Conservation (phyloP, 2,329 filamentous ascomycete species). For the Mycosphaerella arachidis region DNA sequence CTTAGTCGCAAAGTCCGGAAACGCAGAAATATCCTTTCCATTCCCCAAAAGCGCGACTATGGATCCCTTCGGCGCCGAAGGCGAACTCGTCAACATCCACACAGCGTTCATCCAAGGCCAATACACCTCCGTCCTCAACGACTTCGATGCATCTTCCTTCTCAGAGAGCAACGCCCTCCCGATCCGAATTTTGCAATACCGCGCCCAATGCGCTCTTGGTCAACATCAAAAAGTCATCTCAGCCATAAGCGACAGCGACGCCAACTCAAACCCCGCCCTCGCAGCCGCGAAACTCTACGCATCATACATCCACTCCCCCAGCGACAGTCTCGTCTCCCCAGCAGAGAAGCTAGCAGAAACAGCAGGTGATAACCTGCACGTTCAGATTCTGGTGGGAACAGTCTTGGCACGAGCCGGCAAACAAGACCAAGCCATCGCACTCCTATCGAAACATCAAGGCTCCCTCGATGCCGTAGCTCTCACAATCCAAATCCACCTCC, state of each 20-base stretch:
- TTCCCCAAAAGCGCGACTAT: constrained; percentile 32
- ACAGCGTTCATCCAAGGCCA: constrained; percentile 70
- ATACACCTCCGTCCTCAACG: constrained; percentile 71
- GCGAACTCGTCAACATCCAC: constrained; percentile 64
- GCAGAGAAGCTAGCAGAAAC: constrained; percentile 66
- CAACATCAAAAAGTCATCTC: constrained; percentile 69
- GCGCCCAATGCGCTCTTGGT: constrained; percentile 77
- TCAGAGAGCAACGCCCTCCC: constrained; percentile 72
- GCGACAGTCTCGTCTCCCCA: constrained; percentile 44
- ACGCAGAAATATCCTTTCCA: neutral
- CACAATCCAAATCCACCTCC: constrained; percentile 85
- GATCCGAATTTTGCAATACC: constrained; percentile 71
- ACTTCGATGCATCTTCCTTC: constrained; percentile 77
- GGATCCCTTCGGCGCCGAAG: constrained; percentile 63
- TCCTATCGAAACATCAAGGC: constrained; percentile 79
- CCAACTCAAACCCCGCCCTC: constrained; percentile 61
- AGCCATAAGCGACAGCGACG: constrained; percentile 59
- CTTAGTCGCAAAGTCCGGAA: neutral
- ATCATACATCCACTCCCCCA: constrained; percentile 44
- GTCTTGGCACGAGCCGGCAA: constrained; percentile 75
- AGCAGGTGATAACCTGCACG: constrained; percentile 66
- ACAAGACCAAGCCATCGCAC: constrained; percentile 75
- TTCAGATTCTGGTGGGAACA: constrained; percentile 78
- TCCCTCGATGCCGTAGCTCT: constrained; percentile 75
- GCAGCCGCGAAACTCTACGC: constrained; percentile 74